Conservation (phyloP, 2,329 filamentous ascomycete species). For the Epichloe glyceriae region DNA sequence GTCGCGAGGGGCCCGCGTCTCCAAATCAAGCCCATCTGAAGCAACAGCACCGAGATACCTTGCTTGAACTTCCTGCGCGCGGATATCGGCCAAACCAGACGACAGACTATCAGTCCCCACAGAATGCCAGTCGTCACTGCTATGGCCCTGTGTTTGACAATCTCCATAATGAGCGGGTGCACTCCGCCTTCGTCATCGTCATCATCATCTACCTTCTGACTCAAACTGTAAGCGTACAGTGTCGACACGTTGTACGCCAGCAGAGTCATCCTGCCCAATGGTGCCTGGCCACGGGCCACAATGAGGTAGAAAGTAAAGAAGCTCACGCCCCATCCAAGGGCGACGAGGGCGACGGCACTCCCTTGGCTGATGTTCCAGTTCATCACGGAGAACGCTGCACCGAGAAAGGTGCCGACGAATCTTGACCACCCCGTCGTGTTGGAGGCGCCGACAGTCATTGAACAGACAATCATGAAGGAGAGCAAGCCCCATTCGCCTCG, state of each 20-base stretch:
- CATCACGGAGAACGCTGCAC: slow-evolving; percentile 56
- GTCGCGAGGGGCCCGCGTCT: slow-evolving; percentile 75
- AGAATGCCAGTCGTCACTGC: slow-evolving; percentile 71
- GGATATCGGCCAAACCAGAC: slow-evolving; percentile 79
- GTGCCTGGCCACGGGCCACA: slow-evolving; percentile 62
- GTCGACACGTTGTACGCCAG: slow-evolving; percentile 88
- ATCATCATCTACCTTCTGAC: slow-evolving; percentile 58
- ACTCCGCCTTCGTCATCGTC: slow-evolving; percentile 71
- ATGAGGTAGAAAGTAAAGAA: slow-evolving; percentile 77
- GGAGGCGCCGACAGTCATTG: slow-evolving; percentile 84
- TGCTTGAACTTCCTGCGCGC: slow-evolving; percentile 75
- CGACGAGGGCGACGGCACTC: slow-evolving; percentile 56
- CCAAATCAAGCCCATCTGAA: slow-evolving; percentile 89
- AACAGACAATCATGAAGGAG: slow-evolving; percentile 91
- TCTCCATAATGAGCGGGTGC: slow-evolving; percentile 68
- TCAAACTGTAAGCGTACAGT: slow-evolving; percentile 78
- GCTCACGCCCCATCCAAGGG: slow-evolving; percentile 66
- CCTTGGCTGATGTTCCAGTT: slow-evolving; percentile 65
- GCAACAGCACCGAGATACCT: slow-evolving; percentile 69
- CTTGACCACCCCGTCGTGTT: slow-evolving; percentile 79
- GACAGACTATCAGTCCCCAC: slow-evolving; percentile 78
- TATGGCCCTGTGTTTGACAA: slow-evolving; percentile 69
- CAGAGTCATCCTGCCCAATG: slow-evolving; percentile 80
- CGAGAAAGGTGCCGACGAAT: slow-evolving; percentile 69
- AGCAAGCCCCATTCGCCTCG: slow-evolving; percentile 89